phyloP scores from a whole-genome alignment of 192 early-diverging fungal species.

The Coemansia sp. region DNA sequence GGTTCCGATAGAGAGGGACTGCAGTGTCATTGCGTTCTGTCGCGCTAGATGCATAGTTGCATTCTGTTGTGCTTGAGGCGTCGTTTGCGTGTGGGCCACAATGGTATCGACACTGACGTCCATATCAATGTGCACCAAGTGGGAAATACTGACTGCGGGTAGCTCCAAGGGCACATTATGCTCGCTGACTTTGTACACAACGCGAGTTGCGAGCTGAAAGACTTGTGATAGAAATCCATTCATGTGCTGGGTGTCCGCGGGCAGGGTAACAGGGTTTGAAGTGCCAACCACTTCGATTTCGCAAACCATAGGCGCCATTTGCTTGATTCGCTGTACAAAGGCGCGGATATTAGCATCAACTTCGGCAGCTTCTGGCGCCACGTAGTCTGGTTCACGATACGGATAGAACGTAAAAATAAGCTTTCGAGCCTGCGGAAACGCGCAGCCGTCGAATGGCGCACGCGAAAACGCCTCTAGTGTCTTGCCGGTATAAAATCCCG shows the following conservation, averaged over 20 bases:
- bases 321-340: background rate
- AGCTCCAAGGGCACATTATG: background rate
- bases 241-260: background rate
- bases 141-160: background rate
- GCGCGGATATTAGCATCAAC: background rate
- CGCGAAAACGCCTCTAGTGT: background rate
- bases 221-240: background rate
- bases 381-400: background rate
- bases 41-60: background rate
- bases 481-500: background rate
- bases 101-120: background rate
- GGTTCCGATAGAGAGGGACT: background rate
- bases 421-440: background rate
- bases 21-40: background rate
- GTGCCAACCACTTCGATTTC: background rate
- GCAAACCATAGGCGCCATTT: background rate
- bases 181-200: background rate
- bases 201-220: background rate
- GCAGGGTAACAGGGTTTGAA: background rate
- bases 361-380: background rate
- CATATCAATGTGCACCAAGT: background rate
- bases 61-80: background rate
- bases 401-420: background rate
- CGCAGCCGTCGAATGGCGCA: background rate
- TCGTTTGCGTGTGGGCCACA: background rate